Evolutionary conservation across 345 rosid genomes (phyloP).

Genomic region (Leavenworthia alabamica): DNA sequence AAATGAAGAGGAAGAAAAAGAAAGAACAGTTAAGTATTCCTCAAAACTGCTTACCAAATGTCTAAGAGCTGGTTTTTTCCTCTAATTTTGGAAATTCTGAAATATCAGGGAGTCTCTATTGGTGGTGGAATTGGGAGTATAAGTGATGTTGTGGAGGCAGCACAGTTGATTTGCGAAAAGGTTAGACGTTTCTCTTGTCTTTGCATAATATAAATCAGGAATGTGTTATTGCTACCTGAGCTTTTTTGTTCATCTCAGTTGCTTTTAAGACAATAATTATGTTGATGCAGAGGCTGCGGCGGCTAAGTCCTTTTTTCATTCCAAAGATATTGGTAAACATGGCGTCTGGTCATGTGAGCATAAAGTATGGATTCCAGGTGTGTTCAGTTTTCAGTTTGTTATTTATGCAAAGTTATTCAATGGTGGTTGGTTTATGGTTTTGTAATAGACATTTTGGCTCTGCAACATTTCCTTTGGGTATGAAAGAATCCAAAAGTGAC

Average conservation of each 20-base stretch:
- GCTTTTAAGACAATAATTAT: slow-evolving; percentile 9
- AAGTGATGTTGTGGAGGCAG: slow-evolving; percentile 71
- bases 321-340: slow-evolving; percentile 91
- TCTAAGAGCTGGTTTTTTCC: neutral
- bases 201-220: neutral
- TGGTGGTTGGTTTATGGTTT: neutral
- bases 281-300: slow-evolving; percentile 60
- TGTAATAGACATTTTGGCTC: neutral
- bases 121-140: slow-evolving; percentile 98
- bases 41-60: neutral
- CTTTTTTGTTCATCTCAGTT: neutral
- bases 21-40: slow-evolving; percentile 52
- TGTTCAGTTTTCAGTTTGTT: neutral
- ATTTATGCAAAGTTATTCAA: neutral
- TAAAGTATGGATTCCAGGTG: slow-evolving; percentile 94
- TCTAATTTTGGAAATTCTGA: slow-evolving; percentile 30
- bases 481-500: neutral
- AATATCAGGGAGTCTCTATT: slow-evolving; percentile 83
- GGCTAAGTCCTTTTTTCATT: slow-evolving; percentile 92
- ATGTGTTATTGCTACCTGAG: neutral
- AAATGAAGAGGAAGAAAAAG: slow-evolving; percentile 59
- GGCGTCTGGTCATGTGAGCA: slow-evolving; percentile 98
- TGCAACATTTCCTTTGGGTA: neutral
- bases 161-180: slow-evolving; percentile 84
- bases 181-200: slow-evolving; percentile 32